phyloP scores from a whole-genome alignment of 2,329 filamentous ascomycete species.

The Fusarium dimerum region DNA sequence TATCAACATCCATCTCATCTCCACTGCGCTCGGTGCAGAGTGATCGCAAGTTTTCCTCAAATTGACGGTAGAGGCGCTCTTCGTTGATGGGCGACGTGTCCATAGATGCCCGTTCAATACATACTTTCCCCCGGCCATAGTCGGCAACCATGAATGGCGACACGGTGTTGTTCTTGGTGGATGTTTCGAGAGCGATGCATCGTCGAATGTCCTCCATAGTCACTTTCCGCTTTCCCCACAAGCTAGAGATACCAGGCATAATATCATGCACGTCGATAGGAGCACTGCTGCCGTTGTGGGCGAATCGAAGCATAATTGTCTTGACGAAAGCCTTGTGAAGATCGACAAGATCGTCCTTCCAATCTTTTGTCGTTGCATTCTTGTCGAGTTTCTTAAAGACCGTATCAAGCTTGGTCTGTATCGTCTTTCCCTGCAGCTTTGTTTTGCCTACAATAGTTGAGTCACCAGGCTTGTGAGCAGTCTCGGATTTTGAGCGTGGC shows the following conservation, averaged over 20 bases:
- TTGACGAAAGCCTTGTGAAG: constrained; percentile 69
- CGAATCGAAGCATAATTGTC: constrained; percentile 67
- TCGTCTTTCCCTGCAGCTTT: constrained; percentile 28
- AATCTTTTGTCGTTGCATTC: constrained; percentile 17
- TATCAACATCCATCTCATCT: constrained; percentile 28
- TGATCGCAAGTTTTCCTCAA: constrained; percentile 52
- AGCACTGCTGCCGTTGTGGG: constrained; percentile 64
- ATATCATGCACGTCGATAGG: constrained; percentile 66
- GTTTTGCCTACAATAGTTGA: constrained; percentile 35
- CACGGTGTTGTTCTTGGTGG: constrained; percentile 31
- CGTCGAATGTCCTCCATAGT: constrained; percentile 65
- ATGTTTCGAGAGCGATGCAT: constrained; percentile 62
- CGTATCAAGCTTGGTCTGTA: constrained; percentile 43
- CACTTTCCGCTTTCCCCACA: constrained; percentile 73
- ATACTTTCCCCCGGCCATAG: constrained; percentile 57
- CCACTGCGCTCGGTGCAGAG: constrained; percentile 41
- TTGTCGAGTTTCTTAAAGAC: constrained; percentile 39
- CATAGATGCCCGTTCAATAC: constrained; percentile 54
- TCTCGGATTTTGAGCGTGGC: constrained; percentile 29
- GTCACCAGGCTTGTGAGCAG: constrained; percentile 33
- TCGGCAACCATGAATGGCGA: constrained; percentile 49
- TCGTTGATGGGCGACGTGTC: constrained; percentile 47
- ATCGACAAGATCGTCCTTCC: constrained; percentile 48
- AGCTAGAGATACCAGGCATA: constrained; percentile 61
- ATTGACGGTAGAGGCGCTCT: constrained; percentile 53